Evolutionary conservation across 805 yeast genomes (phyloP), one percentile per base, ranked within the genome.

Genomic region (Wickerhamiella alocasiicola): DNA sequence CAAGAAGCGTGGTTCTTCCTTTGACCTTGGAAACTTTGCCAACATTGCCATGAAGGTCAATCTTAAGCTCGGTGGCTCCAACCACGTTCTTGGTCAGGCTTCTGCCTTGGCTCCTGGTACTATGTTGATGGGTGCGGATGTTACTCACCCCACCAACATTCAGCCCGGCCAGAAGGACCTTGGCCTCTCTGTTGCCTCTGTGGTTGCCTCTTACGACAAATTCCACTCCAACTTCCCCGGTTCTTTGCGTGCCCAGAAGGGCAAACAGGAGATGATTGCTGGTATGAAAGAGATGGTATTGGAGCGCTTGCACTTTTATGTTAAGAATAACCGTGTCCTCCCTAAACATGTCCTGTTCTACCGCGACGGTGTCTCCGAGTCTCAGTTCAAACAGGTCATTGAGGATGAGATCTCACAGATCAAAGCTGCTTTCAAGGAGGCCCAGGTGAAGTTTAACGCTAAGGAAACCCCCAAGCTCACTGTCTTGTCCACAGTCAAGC

Each of bases 41-140:
- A 37, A 37, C 41, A 37, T 37, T 18, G 41, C 41, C 24, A 37
- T 37, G 41, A 37, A 37, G 41, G 41, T 37, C n/a, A 37, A 37
- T 24, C 35, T 37, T 24, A 37, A 37, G 35, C 35, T 37, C 13
- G 41, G 41, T 18, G 41, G 41, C 7, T 37, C 41, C 12, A 37
- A 37, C 41, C 41, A 37, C 29, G 41, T 37, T 6, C 30, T 37
- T 7, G 41, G 41, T 16, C 18, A 19, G n/a, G 31, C 17, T 11
- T 31, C 41, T 11, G 41, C 28, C 3, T 27, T 37, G 11, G 35
- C 41, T 13, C 28, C 32, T 9, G 41, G 30, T 15, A 37, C 41
- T 9, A 37, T 37, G 41, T 28, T 37, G 12, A 37, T 37, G 41
- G 41, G 41, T 25, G 41, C 41, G 17, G 41, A 37, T 18, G 41